Evolutionary conservation across 2,329 filamentous ascomycete genomes (phyloP).

Genomic region (Sphaerulina vaccinii): DNA sequence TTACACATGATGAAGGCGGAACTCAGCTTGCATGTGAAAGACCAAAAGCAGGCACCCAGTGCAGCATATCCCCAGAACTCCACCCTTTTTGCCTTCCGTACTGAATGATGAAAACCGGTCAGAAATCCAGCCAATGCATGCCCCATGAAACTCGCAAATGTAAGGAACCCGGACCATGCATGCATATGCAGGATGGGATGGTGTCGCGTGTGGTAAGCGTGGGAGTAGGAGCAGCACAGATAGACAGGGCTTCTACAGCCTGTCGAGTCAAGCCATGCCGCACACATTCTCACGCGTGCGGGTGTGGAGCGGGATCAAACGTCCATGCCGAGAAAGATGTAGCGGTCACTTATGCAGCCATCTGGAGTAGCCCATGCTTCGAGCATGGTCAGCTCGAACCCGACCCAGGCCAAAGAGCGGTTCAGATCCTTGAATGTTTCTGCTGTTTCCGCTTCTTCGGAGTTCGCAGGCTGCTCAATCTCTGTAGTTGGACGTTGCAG

Average conservation of each 20-base stretch:
- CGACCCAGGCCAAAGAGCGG: conserved; percentile 88
- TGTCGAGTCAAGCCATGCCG: background rate
- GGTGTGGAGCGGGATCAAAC: conserved; percentile 50
- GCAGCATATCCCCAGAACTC: background rate
- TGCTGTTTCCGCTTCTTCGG: conserved; percentile 40
- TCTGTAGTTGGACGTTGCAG: conserved; percentile 71
- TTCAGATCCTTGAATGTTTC: conserved; percentile 61
- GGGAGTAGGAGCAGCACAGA: background rate
- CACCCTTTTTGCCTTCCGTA: background rate
- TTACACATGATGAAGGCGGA: background rate
- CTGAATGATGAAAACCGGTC: background rate
- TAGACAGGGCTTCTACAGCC: conserved; percentile 1
- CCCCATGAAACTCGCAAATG: background rate
- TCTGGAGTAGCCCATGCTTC: conserved; percentile 67
- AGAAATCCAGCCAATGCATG: conserved; percentile 1
- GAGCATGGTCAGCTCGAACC: conserved; percentile 79
- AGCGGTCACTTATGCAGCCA: conserved; percentile 67
- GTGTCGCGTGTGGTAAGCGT: background rate
- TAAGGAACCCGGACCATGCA: conserved; percentile 11
- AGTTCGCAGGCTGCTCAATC: conserved; percentile 40
- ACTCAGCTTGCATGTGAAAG: background rate
- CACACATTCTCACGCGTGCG: background rate
- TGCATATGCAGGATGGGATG: conserved; percentile 11
- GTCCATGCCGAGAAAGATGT: conserved; percentile 89
- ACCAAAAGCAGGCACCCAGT: background rate